Percentiles rank a stretch among this genome's conserved stretches.
Evolutionary conservation across 2,329 filamentous ascomycete species (phyloP).

Genomic region (Ceratocystis alfenasii): DNA sequence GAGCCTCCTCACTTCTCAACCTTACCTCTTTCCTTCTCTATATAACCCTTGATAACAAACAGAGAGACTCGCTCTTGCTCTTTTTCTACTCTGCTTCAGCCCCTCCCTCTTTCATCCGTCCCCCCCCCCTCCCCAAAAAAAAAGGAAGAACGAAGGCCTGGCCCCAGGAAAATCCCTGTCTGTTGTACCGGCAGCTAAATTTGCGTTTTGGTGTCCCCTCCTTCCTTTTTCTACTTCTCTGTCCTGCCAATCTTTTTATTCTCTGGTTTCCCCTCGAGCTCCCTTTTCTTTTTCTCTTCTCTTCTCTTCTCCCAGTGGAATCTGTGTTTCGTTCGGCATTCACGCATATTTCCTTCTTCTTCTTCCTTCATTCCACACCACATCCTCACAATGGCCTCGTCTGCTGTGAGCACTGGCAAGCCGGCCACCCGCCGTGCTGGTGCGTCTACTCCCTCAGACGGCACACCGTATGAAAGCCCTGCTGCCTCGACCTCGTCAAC

Average conservation of each 20-base stretch:
- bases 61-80: not conserved
- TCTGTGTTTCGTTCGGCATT: not conserved
- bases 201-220: not conserved
- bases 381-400: conserved; percentile 21
- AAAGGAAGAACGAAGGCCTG: not conserved
- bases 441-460: conserved; percentile 35
- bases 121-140: not conserved
- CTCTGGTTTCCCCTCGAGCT: not conserved
- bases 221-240: conserved; percentile 7
- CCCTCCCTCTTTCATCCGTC: not conserved
- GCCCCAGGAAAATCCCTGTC: conserved; percentile 8
- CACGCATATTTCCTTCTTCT: not conserved
- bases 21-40: not conserved
- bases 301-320: conserved; percentile 3
- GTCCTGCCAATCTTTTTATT: not conserved
- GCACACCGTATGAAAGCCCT: conserved; percentile 49
- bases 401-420: conserved; percentile 20
- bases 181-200: conserved; percentile 8
- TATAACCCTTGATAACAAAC: not conserved
- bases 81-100: conserved; percentile 1
- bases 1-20: not conserved
- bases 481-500: conserved; percentile 64
- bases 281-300: conserved; percentile 1
- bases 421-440: conserved; percentile 22
- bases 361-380: not conserved